Evolutionary conservation across 2,329 filamentous ascomycete genomes (phyloP), one percentile per base, ranked within the genome.

Genomic region (Paracorniculantispora psalliotae): DNA sequence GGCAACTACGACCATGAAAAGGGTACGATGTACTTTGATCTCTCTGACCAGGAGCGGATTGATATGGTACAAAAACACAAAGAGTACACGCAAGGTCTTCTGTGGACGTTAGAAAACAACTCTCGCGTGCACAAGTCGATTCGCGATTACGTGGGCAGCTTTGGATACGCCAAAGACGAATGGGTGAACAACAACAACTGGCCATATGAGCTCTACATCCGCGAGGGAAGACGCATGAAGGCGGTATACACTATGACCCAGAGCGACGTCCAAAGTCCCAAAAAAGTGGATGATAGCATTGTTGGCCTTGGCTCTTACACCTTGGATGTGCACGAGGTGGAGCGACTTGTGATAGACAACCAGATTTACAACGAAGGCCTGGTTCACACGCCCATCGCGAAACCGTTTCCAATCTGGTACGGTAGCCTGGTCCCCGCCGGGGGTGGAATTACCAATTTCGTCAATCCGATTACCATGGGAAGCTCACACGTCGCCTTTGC

Each of bases 1-100:
- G 49, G 49, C 2, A 52, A 52, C 30, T 52, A 52, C 49, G 41
- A 52, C n/a, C 49, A 52, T n/a, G 49, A 26, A 2, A 39, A 52
- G 7, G 37, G 37, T 15, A 39, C 49, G 8, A 52, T 33, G 4
- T 52, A 52, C 28, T 19, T 52, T 1, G 19, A 52, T 17, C n/a
- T 52, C 10, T 52, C 49, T 13, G 49, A 39, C 33, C 8, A 23
- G 4, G 49, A 52, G 25, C 49, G 33, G 19, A 19, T 15, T 6
- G 21, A 10, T 2, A 41, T 52, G 17, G 33, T 52, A 6, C 33
- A 37, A 3, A 37, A 26, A 25, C 49, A 52, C n/a, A 37, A 39
- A 10, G 13, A 39, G 5, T 52, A 52, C 19, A 52, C 49, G 4
- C 48, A 39, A 39, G 49, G 33, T 3, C 25, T 52, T 1, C 41